Evolutionary conservation across 1,139 yeast species (phyloP), one percentile per base, ranked within the genome.

Genomic region (Lodderomyces margitis): DNA sequence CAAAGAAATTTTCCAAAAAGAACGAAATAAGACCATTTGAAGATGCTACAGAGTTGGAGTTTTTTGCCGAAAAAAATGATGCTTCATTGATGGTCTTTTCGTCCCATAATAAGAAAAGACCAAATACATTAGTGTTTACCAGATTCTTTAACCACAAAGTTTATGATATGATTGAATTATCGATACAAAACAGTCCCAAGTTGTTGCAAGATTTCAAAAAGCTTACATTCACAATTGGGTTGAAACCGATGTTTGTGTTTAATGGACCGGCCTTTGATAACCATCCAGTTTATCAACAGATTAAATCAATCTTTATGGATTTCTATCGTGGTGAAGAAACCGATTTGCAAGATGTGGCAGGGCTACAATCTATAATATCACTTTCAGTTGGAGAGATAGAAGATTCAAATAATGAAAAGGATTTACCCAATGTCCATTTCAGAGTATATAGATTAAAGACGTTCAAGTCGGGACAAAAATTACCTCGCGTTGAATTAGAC

Each of bases 1-100:
- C 84, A 51, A 89, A 89, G 66, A 80, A 95, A 58, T 92, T 92
- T 59, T 74, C 81, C 42, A 87, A 86, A 64, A 91, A 88, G 72
- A 92, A 92, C 58, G 92, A 87, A 40, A 75, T 92, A 47, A 77
- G 86, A 56, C 98, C 98, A 10, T 92, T 92, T 64, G 99, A 92
- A 64, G 98, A 94, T 59, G 76, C 88, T n/a, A 59, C 83, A 5
- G 79, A 84, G 34, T 68, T 94, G 46, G 98, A 94, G 64, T 92
- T 94, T 57, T 87, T 91, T 61, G 76, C 96, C 49, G 96, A 91
- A 63, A 94, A 92, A 75, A 94, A 92, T 62, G 98, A 92, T 64
- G 66, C 86, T 37, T 88, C 98, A 2, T 68, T 92, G 49, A 63
- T 92, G 58, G 95, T 92, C n/a, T 74, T 91, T 44, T 78, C 91